Conservation (phyloP, 164 flowering plant genomes). For the Annona squamosa region DNA sequence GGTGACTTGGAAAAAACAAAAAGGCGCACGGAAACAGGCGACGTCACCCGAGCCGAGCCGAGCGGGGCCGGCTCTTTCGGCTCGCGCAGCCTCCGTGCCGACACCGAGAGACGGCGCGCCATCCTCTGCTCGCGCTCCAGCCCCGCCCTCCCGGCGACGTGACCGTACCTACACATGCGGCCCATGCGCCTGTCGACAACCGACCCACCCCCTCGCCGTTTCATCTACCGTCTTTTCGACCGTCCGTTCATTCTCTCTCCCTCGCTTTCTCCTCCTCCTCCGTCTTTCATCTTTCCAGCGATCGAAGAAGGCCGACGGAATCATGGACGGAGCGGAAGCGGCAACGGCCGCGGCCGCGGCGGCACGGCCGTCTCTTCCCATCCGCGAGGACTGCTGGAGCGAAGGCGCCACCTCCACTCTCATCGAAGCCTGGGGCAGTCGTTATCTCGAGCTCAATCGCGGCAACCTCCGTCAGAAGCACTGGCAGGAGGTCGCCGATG, state of each 20-base stretch:
- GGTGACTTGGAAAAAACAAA: neutral
- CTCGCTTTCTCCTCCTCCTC: neutral
- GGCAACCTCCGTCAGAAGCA: slow-evolving; percentile 87
- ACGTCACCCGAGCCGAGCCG: slow-evolving; percentile 17
- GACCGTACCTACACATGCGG: slow-evolving; percentile 25
- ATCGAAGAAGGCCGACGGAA: neutral
- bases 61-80: slow-evolving; percentile 2
- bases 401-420: slow-evolving; percentile 75
- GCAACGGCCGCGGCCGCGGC: neutral
- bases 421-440: slow-evolving; percentile 79
- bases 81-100: slow-evolving; percentile 7
- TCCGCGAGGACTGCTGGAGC: slow-evolving; percentile 91
- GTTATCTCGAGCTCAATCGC: slow-evolving; percentile 63
- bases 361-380: slow-evolving; percentile 24
- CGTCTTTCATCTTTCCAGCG: neutral
- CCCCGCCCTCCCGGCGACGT: slow-evolving; percentile 29
- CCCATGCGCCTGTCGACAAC: slow-evolving; percentile 26
- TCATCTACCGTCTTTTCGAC: slow-evolving; percentile 1
- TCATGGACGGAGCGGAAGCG: slow-evolving; percentile 15
- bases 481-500: slow-evolving; percentile 88
- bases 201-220: slow-evolving; percentile 27
- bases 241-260: neutral
- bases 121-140: slow-evolving; percentile 20
- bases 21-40: slow-evolving; percentile 2
- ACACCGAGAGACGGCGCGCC: slow-evolving; percentile 14